These are phyloP conservation scores for Rubia tinctorum DNA, from an alignment of 305 asterid species.

Conservation along the genomic window DNA sequence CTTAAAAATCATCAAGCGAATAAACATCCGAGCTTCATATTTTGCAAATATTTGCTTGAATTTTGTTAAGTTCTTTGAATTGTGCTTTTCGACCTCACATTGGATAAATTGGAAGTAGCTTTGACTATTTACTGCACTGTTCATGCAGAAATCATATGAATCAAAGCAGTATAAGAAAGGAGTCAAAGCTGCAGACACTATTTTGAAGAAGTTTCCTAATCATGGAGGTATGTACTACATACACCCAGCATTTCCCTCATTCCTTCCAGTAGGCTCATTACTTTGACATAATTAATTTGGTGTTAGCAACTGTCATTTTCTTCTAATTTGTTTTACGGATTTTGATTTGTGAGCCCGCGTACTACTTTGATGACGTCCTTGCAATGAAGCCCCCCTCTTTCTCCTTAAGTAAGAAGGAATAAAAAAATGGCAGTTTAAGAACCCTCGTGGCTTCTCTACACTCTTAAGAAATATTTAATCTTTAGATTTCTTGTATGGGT, in stretches of 20 bases:
- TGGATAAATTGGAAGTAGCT: background rate
- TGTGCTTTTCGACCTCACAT: background rate
- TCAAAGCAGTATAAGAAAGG: slow-evolving; percentile 98
- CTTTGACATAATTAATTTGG: background rate
- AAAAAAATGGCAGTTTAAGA: too few species aligned
- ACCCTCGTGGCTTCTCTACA: background rate
- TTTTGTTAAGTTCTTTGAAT: background rate
- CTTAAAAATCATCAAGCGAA: background rate
- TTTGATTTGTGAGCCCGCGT: background rate
- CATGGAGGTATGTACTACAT: slow-evolving; percentile 80
- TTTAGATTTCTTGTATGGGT: too few species aligned
- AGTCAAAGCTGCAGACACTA: slow-evolving; percentile 93
- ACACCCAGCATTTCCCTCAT: slow-evolving; percentile 23
- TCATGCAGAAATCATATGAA: slow-evolving; percentile 89
- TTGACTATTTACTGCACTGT: slow-evolving; percentile 2
- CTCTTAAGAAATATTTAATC: background rate
- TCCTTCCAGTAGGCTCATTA: slow-evolving; percentile 11
- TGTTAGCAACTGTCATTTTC: background rate
- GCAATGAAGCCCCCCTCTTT: too few species aligned
- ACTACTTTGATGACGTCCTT: background rate
- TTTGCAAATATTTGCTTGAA: background rate
- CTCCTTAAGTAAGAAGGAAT: too few species aligned
- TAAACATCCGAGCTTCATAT: background rate
- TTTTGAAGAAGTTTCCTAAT: slow-evolving; percentile 94
- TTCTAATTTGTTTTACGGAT: background rate